A percentile compares a stretch with the other conserved stretches of the same genome.
Evolutionary conservation across 768 basidiomycete genomes (phyloP).

Genomic region (Nidula microcarpa): DNA sequence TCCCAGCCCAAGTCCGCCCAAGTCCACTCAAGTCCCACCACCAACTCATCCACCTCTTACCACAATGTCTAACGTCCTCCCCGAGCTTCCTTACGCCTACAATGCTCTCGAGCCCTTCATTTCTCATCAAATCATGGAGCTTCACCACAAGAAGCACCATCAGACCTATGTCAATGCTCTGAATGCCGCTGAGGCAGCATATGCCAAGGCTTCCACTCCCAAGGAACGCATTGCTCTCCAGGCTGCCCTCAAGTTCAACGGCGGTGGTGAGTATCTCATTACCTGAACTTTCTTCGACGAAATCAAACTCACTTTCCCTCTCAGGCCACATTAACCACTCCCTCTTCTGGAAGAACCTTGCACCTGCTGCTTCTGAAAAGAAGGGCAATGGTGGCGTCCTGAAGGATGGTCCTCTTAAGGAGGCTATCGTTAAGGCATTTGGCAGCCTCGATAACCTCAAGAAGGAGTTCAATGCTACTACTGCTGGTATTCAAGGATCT

Average conservation of each 20-base stretch:
- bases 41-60: background rate
- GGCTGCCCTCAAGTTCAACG: conserved; percentile 93
- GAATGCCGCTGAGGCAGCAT: conserved; percentile 89
- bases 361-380: conserved; percentile 50
- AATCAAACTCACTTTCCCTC: conserved; percentile 11
- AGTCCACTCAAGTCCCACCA: background rate
- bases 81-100: conserved; percentile 58
- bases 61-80: conserved; percentile 38
- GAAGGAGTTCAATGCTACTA: conserved; percentile 81
- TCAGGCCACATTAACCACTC: conserved; percentile 91
- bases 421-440: conserved; percentile 58
- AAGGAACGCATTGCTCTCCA: conserved; percentile 83
- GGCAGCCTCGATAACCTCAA: conserved; percentile 70
- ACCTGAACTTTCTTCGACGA: background rate
- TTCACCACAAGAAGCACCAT: conserved; percentile 92
- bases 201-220: conserved; percentile 58
- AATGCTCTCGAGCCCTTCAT: conserved; percentile 87
- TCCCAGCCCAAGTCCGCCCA: too few relatives aligned
- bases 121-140: conserved; percentile 87
- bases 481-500: conserved; percentile 85
- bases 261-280: conserved; percentile 61
- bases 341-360: conserved; percentile 94
- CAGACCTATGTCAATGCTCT: conserved; percentile 93
- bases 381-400: conserved; percentile 62
- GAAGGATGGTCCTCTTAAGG: conserved; percentile 61